Evolutionary conservation across 2,329 filamentous ascomycete species (phyloP).

Genomic region (Colletotrichum godetiae): DNA sequence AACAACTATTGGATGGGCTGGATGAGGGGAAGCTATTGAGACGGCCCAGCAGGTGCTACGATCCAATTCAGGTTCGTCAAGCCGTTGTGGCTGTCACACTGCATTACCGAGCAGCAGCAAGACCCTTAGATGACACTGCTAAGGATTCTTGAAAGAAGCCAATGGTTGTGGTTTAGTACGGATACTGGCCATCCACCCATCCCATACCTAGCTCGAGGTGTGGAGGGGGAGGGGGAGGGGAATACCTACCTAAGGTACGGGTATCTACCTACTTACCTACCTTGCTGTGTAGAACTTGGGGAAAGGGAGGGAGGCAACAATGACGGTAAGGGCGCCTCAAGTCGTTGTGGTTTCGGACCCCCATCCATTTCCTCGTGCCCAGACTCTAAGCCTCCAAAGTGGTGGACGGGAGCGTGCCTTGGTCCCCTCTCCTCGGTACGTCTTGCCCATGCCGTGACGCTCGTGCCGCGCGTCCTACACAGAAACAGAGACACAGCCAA

Average conservation of each 20-base stretch:
- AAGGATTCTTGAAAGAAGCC: neutral
- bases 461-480: slow-evolving; percentile 21
- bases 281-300: neutral
- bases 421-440: neutral
- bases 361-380: neutral
- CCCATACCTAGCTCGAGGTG: neutral
- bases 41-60: neutral
- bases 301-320: neutral
- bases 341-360: neutral
- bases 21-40: neutral
- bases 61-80: neutral
- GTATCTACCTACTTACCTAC: too few species aligned
- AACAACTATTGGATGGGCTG: neutral
- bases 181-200: neutral
- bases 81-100: slow-evolving; percentile 13
- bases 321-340: neutral
- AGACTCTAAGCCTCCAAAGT: too few species aligned
- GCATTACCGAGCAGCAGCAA: slow-evolving; percentile 19
- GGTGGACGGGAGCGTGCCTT: neutral
- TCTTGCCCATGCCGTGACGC: slow-evolving; percentile 1
- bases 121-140: slow-evolving; percentile 2
- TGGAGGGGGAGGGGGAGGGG: slow-evolving; percentile 1
- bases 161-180: neutral
- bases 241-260: too few species aligned
- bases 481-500: slow-evolving; percentile 4